Base-by-base conservation (phyloP, 2,329 filamentous ascomycete genomes). In the Beauveria brongniartii region DNA sequence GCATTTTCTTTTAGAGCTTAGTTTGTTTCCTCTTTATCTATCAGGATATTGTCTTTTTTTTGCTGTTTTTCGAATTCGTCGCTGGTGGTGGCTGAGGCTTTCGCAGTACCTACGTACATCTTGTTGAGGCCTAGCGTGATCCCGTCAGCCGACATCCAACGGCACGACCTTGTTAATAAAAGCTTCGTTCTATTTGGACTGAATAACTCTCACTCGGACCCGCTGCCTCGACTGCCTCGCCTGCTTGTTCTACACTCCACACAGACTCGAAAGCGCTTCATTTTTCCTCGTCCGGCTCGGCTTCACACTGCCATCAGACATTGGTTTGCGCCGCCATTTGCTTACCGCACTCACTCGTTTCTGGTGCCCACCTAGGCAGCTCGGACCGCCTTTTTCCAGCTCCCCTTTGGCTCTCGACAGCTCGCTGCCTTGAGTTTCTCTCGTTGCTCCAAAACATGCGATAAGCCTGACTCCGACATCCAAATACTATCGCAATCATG, bases 91-190 rank as follows among this genome's bases (percentile, higher is more conserved):
- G 55, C 55, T 58, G 44, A 37, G 55, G 54, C 41, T 22, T 24
- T 24, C 40, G 16, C 51, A 37, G 34, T 43, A 43, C 22, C 34
- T 51, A 40, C 24, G n/a, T 37, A 16, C 34, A 37, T n/a, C 20
- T 26, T 46, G 37, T 55, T 37, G 34, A 37, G 34, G 34, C 55
- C 43, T 60, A 46, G 40, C 41, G 48, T 28, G 24, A 54, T 54
- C 41, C 41, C 54, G 58, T 60, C 58, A 60, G 28, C 58, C 20
- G 58, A 60, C 50, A 18, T 46, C 40, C 48, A 60, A 41, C 58
- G 10, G 40, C 57, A 53, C 57, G 18, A 59, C 47, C 26, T 41
- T 30, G 5, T n/a, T 24, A 14, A 46, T 24, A 14, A 46, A 47
- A 53, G 58, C 58, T 54, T 60, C 50, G 16, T 55, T 48, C 50